phyloP scores from a whole-genome alignment of 2,329 filamentous ascomycete species.

The Elsinoe arachidis region DNA sequence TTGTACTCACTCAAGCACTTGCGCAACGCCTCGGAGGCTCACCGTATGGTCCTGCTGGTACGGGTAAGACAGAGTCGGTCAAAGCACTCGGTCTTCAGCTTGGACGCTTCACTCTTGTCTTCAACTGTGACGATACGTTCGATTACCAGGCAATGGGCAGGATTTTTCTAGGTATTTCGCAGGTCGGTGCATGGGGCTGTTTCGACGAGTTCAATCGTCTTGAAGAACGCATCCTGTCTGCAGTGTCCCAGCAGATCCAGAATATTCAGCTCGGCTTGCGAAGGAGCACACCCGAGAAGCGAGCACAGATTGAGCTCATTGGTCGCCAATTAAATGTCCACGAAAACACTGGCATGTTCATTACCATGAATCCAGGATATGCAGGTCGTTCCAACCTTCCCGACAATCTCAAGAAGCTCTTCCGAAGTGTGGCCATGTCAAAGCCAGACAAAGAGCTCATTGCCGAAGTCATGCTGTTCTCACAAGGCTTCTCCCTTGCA shows the following conservation, averaged over 20 bases:
- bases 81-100: constrained; percentile 95
- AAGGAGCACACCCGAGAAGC: constrained; percentile 70
- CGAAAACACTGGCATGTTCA: constrained; percentile 93
- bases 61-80: constrained; percentile 97
- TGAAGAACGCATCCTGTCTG: constrained; percentile 93
- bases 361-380: constrained; percentile 99
- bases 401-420: constrained; percentile 98
- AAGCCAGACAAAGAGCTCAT: constrained; percentile 99
- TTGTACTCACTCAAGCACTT: constrained; percentile 91
- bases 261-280: constrained; percentile 96
- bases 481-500: constrained; percentile 94
- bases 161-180: constrained; percentile 98
- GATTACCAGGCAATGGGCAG: constrained; percentile 99
- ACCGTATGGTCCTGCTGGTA: constrained; percentile 93
- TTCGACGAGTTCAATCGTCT: constrained; percentile 99
- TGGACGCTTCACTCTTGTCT: constrained; percentile 94
- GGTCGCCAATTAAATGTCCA: constrained; percentile 86
- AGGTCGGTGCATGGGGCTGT: constrained; percentile 98
- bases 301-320: constrained; percentile 86
- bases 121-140: constrained; percentile 99
- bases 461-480: constrained; percentile 99
- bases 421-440: constrained; percentile 98
- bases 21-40: constrained; percentile 94
- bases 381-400: constrained; percentile 95
- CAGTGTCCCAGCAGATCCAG: constrained; percentile 97